Conservation (phyloP, 768 basidiomycete species). For the Macrolepiota albuminosa region DNA sequence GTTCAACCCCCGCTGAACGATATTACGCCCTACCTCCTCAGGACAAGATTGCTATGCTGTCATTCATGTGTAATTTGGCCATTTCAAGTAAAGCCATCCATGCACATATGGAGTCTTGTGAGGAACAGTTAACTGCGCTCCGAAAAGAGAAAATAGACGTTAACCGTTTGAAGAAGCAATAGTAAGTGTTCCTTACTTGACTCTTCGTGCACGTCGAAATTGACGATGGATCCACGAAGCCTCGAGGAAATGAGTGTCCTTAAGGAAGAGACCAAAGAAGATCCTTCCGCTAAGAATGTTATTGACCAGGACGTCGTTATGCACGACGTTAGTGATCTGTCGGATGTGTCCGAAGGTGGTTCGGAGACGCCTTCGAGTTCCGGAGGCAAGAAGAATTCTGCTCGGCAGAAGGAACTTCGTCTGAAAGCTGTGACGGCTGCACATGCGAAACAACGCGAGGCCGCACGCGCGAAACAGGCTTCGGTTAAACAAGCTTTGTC, state of each 20-base stretch:
- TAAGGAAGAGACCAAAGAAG: conserved; percentile 50
- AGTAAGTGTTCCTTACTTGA: conserved; percentile 51
- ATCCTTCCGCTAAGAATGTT: conserved; percentile 36
- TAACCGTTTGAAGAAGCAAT: conserved; percentile 83
- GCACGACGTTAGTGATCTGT: conserved; percentile 69
- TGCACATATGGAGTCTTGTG: conserved; percentile 85
- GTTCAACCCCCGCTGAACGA: conserved; percentile 56
- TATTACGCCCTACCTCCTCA: conserved; percentile 69
- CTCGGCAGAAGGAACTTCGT: conserved; percentile 48
- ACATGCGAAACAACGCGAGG: conserved; percentile 77
- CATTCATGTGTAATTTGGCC: conserved; percentile 86
- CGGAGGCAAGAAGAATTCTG: conserved; percentile 37
- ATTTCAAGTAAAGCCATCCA: conserved; percentile 89
- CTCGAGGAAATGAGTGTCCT: conserved; percentile 72
- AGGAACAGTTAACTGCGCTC: conserved; percentile 84
- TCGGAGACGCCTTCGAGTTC: conserved; percentile 54
- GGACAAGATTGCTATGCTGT: conserved; percentile 81
- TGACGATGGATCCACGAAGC: conserved; percentile 30
- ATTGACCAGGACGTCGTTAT: conserved; percentile 55
- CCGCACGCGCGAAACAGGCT: conserved; percentile 70
- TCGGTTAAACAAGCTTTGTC: conserved; percentile 78
- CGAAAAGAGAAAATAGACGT: conserved; percentile 95
- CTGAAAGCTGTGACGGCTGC: conserved; percentile 51
- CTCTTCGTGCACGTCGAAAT: conserved; percentile 6
- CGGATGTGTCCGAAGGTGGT: conserved; percentile 64